Base-by-base conservation (phyloP, 2,329 filamentous ascomycete genomes). In the Bisporella sp. region DNA sequence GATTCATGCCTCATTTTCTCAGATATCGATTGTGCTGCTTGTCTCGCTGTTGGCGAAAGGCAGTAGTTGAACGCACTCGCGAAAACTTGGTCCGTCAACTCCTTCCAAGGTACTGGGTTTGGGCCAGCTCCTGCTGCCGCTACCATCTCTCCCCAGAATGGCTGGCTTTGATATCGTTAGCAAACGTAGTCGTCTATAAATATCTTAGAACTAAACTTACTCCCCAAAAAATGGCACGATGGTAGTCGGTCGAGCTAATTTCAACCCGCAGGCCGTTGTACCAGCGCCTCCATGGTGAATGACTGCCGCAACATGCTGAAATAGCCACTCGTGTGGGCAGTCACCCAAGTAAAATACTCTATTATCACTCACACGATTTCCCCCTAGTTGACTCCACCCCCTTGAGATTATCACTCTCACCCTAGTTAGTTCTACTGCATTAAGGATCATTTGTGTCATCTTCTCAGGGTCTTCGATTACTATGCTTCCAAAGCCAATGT, bases 401-500 rank as follows among this genome's bases (percentile, higher is more conserved):
- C 87, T 86, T 2, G 82, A 86, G 1, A 89, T 82, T 5, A 89
- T 67, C 0, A 84, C 85, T 9, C 86, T 76, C 3, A 87, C 81
- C 6, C 85, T 84, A 0, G 82, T 76, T 51, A 73, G 65, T 54
- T 78, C 71, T 9, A 86, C 77, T 0, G 84, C 86, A 40, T 83
- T 73, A 53, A 88, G 85, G 32, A 89, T 86, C 69, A 87, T 77
- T 28, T 79, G 65, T 0, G 85, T 89, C 56, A 89, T 85, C 2
- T 67, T 68, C 33, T 85, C 74, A 0, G 85, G 78, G 57, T 89
- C 79, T 50, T 89, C 84, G 3, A 89, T 81, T 0, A 89, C 84
- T 51, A 89, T 89, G 0, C 79, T 84, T 0, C 86, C 85, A 55
- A 89, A 89, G 0, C 85, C 85, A 46, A 89, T 87, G 56, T 89